Percentiles rank a stretch among this genome's conserved stretches.
Conservation (phyloP, 371 early-diverging fungal species). For the Haplosporangium sp. region DNA sequence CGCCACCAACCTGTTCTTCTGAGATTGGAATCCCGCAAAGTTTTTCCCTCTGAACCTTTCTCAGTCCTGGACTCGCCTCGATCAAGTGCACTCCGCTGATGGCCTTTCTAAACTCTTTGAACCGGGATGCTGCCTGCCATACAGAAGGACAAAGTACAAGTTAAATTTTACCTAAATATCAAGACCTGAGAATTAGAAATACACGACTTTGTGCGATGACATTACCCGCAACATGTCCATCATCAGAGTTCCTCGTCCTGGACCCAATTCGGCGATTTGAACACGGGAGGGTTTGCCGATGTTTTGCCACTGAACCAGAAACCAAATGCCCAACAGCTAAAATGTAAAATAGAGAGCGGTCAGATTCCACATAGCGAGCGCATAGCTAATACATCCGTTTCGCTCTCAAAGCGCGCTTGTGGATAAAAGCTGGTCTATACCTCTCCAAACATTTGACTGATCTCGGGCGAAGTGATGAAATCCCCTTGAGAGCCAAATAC, state of each 20-base stretch:
- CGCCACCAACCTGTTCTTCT: constrained; percentile 49
- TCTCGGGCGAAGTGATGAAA: constrained; percentile 96
- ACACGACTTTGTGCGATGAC: background rate
- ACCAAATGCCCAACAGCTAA: constrained; percentile 83
- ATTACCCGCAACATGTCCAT: constrained; percentile 87
- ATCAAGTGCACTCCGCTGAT: constrained; percentile 81
- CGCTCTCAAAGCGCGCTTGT: background rate
- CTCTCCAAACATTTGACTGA: constrained; percentile 98
- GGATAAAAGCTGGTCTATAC: constrained; percentile 43
- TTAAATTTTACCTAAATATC: background rate
- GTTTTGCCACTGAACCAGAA: constrained; percentile 78
- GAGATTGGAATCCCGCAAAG: constrained; percentile 62
- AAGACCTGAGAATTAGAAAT: background rate
- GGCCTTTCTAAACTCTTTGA: constrained; percentile 71
- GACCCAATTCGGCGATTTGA: constrained; percentile 91
- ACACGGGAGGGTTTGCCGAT: constrained; percentile 69
- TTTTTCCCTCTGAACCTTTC: constrained; percentile 72
- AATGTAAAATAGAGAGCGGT: background rate
- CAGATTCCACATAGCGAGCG: background rate
- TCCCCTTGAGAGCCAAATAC: constrained; percentile 96
- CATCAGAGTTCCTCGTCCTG: constrained; percentile 96
- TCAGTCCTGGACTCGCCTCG: constrained; percentile 85
- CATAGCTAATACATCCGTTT: too few relatives aligned
- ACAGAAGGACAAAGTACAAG: background rate
- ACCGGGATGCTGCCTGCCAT: constrained; percentile 67